Conservation (phyloP, 2,329 filamentous ascomycete species). For the Macrophomina phaseolina region DNA sequence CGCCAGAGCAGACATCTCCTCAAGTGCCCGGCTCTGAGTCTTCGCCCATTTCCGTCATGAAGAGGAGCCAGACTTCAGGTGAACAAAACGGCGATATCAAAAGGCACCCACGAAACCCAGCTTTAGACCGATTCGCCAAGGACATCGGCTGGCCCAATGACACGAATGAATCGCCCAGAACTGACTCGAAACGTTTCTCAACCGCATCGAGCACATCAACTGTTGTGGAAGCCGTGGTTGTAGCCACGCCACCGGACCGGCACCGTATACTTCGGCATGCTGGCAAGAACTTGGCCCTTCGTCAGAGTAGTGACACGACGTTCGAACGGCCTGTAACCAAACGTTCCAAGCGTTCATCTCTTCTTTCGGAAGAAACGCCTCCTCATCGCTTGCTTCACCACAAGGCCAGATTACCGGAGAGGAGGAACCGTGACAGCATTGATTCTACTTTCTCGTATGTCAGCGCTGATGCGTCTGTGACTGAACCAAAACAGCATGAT, state of each 20-base stretch:
- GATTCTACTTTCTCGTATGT: constrained; percentile 32
- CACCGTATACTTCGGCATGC: constrained; percentile 58
- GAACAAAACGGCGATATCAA: constrained; percentile 42
- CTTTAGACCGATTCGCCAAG: constrained; percentile 55
- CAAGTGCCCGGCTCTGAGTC: background rate
- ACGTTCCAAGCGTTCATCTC: constrained; percentile 53
- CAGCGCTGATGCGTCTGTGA: constrained; percentile 2
- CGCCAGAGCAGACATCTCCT: constrained; percentile 32
- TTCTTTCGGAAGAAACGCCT: constrained; percentile 49
- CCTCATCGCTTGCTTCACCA: constrained; percentile 59
- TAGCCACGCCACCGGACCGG: constrained; percentile 55
- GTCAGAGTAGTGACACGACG: constrained; percentile 46
- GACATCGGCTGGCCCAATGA: constrained; percentile 57
- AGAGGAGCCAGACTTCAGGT: constrained; percentile 34
- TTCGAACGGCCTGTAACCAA: constrained; percentile 49
- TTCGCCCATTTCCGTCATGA: constrained; percentile 19
- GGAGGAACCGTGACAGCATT: constrained; percentile 40
- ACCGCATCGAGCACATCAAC: constrained; percentile 60
- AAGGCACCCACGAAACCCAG: constrained; percentile 41
- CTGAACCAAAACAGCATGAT: constrained; percentile 8
- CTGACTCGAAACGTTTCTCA: constrained; percentile 53
- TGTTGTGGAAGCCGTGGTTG: constrained; percentile 60
- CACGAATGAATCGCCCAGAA: constrained; percentile 37
- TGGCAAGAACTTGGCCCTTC: constrained; percentile 59
- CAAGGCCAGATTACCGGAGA: constrained; percentile 55